Evolutionary conservation across 163 green algal genomes (phyloP), one percentile per base, ranked within the genome.

Genomic region (Smithsoniella earleae): DNA sequence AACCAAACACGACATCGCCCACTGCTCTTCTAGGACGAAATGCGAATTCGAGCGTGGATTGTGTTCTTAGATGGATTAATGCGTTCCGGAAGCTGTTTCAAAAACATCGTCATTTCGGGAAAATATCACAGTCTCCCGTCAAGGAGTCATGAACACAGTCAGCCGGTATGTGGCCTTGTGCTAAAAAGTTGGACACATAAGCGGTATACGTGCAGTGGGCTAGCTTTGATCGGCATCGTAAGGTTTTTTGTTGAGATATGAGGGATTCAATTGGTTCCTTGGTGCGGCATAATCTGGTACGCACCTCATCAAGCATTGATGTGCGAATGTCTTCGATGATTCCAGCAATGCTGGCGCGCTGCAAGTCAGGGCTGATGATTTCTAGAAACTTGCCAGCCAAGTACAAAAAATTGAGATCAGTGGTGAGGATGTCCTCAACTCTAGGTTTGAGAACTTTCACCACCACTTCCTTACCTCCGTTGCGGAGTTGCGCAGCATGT

Each of bases 391-490:
- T 2, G 74, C 78, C 22, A 8, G 82, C 79, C 6, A 95, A 73
- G 74, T 95, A 92, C 46, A 98, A 74, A 58, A 96, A 95, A 82
- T 87, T 89, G n/a, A 99, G 85, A 83, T 99, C 94, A 25, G 88
- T 86, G 2, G 74, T 81, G 13, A 99, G 81, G 20, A 91, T 77
- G 49, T 97, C 91, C 78, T 96, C 89, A 10, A 96, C 91, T 4
- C 90, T 90, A 2, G 94, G 94, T 79, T 97, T 97, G 28, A 97
- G 80, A 25, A 98, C 91, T 78, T 96, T 98, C 55, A 98, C 80
- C 2, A 96, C 87, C 6, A 97, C 91, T 10, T 96, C 83, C 79
- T 90, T 90, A 58, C 84, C 81, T 66, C 78, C 89, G 28, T 83
- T 83, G 22, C 80, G 82, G 31, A 98, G 84, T 76, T 91, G 80